A percentile compares a stretch with the other conserved stretches of the same genome.
Conservation (phyloP, 257 asterid genomes). For the Lycium ferocissimum region DNA sequence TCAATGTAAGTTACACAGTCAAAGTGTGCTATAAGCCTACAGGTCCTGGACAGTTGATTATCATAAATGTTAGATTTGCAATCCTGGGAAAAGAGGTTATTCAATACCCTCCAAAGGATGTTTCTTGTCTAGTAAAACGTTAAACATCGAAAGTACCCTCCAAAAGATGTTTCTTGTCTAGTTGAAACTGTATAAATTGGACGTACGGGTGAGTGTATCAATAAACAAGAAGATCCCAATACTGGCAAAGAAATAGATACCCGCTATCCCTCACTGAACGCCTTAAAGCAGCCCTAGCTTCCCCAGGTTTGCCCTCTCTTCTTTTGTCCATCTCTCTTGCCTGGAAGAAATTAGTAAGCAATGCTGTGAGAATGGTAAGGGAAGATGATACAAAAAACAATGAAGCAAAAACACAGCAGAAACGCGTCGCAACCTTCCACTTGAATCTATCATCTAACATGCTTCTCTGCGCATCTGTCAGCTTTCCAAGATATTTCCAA, state of each 20-base stretch:
- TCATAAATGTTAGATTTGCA: background rate
- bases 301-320: conserved; percentile 97
- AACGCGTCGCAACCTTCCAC: conserved; percentile 77
- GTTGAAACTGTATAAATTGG: background rate
- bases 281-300: conserved; percentile 89
- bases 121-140: conserved; percentile 5
- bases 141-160: background rate
- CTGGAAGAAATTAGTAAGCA: conserved; percentile 45
- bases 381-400: background rate
- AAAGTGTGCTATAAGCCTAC: background rate
- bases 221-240: background rate
- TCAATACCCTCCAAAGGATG: conserved; percentile 9
- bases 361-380: conserved; percentile 13
- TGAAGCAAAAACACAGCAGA: conserved; percentile 7
- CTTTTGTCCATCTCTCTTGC: conserved; percentile 99
- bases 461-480: conserved; percentile 97
- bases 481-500: conserved; percentile 96
- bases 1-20: background rate
- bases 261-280: conserved; percentile 98
- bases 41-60: conserved; percentile 10
- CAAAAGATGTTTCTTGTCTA: conserved; percentile 18
- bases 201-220: background rate
- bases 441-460: conserved; percentile 98
- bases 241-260: conserved; percentile 48
- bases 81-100: background rate